Evolutionary conservation across 495 filamentous ascomycete species (phyloP), one percentile per base, ranked within the genome.

Genomic region (Tuber magnatum): DNA sequence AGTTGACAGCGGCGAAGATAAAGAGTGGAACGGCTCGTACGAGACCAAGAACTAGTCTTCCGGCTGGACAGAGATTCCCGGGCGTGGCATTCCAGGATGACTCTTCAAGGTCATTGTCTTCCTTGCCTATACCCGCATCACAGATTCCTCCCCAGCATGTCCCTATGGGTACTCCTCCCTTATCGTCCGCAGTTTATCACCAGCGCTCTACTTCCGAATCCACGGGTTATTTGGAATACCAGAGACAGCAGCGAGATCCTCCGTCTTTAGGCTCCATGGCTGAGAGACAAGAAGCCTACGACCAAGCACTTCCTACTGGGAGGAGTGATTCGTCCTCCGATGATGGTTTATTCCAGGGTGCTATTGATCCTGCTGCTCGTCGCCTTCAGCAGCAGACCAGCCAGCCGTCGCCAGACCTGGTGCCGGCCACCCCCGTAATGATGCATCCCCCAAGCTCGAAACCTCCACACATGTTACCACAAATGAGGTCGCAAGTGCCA

Each of bases 1-100:
- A 97, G 73, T 86, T 95, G 65, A 98, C 96, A 2, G 87, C 90
- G n/a, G 89, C 88, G 86, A 87, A 77, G 87, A 88, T 74, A 84
- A 82, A 68, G 78, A 76, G 71, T 79, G 78, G 77, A 71, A 71
- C 35, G 74, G 71, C 71, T 24, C 71, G 51, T 85, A 86, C 79
- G 80, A 87, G 75, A 28, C 73, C 81, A 22, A 88, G 92, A 71
- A 86, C 90, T 73, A 95, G 92, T 80, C 84, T 93, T 72, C 86
- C 88, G 71, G 87, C 70, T 56, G 73, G 69, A 9, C 70, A 75
- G 38, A 80, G 77, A n/a, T 71, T 76, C 22, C 72, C 72, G n/a
- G 72, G 72, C 7, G 71, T 76, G n/a, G 48, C 75, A 28, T 93
- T 93, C 81, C 90, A 92, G 56, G 91, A 91, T 65, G 88, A 88